Evolutionary conservation across 1,139 yeast genomes (phyloP).

Genomic region (Barnettozyma hawaiiensis): DNA sequence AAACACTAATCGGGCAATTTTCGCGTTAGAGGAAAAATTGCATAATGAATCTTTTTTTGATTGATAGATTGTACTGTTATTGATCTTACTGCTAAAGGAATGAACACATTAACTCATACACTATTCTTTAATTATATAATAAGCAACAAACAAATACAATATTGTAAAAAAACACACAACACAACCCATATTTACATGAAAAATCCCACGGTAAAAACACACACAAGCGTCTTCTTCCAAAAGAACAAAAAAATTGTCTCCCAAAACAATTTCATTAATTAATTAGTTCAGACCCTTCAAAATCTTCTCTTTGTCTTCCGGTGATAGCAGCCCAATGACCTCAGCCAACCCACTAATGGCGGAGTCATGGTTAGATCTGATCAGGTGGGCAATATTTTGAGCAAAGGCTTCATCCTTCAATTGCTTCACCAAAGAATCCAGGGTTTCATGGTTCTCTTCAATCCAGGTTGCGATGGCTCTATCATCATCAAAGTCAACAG

Average conservation of each 20-base stretch:
- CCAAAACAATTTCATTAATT: too few relatives aligned
- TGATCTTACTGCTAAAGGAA: too few relatives aligned
- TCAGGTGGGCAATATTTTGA: constrained; percentile 52
- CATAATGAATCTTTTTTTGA: too few relatives aligned
- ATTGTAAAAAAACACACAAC: neutral
- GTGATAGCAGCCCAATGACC: constrained; percentile 51
- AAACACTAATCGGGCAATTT: constrained; percentile 1
- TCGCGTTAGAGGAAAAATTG: too few relatives aligned
- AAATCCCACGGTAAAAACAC: neutral
- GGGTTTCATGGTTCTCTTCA: constrained; percentile 64
- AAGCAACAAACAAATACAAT: too few relatives aligned
- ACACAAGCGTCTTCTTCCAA: neutral
- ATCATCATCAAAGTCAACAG: constrained; percentile 68
- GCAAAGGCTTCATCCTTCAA: constrained; percentile 62
- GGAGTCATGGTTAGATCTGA: constrained; percentile 50
- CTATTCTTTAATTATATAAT: constrained; percentile 2
- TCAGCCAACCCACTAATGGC: constrained; percentile 57
- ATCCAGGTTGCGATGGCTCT: constrained; percentile 80
- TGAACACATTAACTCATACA: constrained; percentile 5
- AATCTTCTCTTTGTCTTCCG: constrained; percentile 52
- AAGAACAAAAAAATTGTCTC: constrained; percentile 1
- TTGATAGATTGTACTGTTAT: too few relatives aligned
- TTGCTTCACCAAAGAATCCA: constrained; percentile 57
- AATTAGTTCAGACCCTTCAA: constrained; percentile 22
- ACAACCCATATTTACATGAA: constrained; percentile 4